Evolutionary conservation across 768 basidiomycete genomes (phyloP), one percentile per base, ranked within the genome.

Genomic region (Russula vinacea): DNA sequence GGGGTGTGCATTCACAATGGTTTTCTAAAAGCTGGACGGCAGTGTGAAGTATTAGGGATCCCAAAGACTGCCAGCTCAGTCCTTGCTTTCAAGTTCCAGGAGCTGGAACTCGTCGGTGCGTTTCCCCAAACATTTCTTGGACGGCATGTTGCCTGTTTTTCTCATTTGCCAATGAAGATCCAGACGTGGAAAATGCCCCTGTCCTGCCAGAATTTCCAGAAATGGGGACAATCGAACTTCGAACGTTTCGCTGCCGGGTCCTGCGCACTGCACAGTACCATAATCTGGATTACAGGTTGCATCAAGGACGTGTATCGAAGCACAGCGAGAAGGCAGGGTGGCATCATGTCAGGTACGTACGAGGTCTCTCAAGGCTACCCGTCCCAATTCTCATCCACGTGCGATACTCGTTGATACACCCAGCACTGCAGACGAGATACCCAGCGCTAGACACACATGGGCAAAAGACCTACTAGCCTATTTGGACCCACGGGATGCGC

Each of bases 291-390:
- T 42, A 10, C 35, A 35, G 35, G 6, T 7, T 44, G 19, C 51
- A 53, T 26, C 13, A 3, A 29, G 51, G 60, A n/a, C 51, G 14
- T 22, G 16, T 60, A 39, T 60, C 59, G 1, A 37, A 54, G 52
- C 50, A 8, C 40, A 60, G 60, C 10, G 54, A 60, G 40, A 60
- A 60, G 32, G 60, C 60, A 22, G 59, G 59, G 52, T 60, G 60
- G 60, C 60, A 60, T 53, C 29, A 44, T n/a, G 32, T 60, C 7
- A 42, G 39, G 59, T 60, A 52, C 6, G 59, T 60, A 52, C 35
- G 3, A 7, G 8, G 10, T 35, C 35, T 33, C 33, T 10, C 35
- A 35, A 35, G 29, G 35, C 35, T 7, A 35, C 35, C 10, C 35
- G 35, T 35, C 35, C 29, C 35, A 35, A 35, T 35, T 35, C 35